Conservation (phyloP, 768 basidiomycete genomes). For the Aureoboletus auriporus region DNA sequence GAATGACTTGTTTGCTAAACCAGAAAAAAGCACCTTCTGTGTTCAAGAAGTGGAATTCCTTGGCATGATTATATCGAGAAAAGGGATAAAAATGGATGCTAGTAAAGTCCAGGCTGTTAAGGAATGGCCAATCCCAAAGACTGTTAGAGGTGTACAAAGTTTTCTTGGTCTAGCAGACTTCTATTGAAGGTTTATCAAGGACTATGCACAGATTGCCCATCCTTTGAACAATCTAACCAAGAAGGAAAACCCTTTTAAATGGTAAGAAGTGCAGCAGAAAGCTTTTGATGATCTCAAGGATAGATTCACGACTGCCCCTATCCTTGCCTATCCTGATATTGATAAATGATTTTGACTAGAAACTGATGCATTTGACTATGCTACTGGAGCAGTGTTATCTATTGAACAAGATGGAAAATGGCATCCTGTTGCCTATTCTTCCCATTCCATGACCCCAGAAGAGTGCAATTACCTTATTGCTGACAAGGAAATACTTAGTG, state of each 20-base stretch:
- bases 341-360: too few species aligned
- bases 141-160: conserved; percentile 14
- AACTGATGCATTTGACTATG: too few species aligned
- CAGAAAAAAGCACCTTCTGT: conserved; percentile 36
- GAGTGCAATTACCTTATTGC: too few species aligned
- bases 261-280: too few species aligned
- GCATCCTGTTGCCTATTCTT: too few species aligned
- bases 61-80: conserved; percentile 24
- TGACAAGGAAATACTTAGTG: too few species aligned
- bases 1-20: conserved; percentile 33
- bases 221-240: neutral
- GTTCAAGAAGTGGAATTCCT: conserved; percentile 26
- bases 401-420: too few species aligned
- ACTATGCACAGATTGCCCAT: neutral
- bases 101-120: conserved; percentile 27
- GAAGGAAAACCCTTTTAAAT: neutral
- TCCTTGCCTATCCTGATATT: too few species aligned
- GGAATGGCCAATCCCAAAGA: conserved; percentile 26
- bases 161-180: conserved; percentile 32
- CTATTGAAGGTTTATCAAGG: conserved; percentile 22
- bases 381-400: too few species aligned
- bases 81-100: conserved; percentile 29
- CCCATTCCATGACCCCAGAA: too few species aligned
- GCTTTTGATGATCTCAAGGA: too few species aligned
- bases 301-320: too few species aligned